phyloP scores from a whole-genome alignment of 2,329 filamentous ascomycete species.

The Aschersonia sp. region DNA sequence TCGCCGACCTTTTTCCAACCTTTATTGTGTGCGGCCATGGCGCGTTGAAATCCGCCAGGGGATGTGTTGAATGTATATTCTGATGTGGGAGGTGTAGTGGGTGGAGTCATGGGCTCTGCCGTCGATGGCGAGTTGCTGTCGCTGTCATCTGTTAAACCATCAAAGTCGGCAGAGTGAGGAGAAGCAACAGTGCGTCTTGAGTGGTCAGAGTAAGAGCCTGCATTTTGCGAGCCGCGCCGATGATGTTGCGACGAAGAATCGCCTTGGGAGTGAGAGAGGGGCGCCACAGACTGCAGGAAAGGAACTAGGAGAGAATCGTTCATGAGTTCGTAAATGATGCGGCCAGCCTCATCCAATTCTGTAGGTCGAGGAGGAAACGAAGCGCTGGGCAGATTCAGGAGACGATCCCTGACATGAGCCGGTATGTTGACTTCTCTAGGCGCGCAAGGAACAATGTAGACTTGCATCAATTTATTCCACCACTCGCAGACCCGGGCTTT shows the following conservation, averaged over 20 bases:
- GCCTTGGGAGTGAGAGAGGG: constrained; percentile 15
- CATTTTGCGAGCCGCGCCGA: constrained; percentile 3
- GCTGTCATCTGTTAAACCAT: constrained; percentile 50
- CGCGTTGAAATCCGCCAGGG: constrained; percentile 37
- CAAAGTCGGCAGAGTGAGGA: constrained; percentile 31
- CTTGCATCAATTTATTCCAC: constrained; percentile 79
- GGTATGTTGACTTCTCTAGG: constrained; percentile 86
- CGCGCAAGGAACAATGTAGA: constrained; percentile 77
- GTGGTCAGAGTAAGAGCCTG: background rate
- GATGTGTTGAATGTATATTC: constrained; percentile 39
- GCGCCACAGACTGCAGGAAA: constrained; percentile 60
- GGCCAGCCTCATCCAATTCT: constrained; percentile 66
- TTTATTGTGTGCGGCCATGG: constrained; percentile 38
- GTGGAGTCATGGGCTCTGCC: constrained; percentile 57
- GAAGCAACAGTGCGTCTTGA: constrained; percentile 21
- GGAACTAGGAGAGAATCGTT: constrained; percentile 90
- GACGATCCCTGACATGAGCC: constrained; percentile 65
- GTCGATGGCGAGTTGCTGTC: constrained; percentile 40
- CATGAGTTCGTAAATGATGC: constrained; percentile 91
- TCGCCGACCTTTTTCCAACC: constrained; percentile 53
- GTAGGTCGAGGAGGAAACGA: constrained; percentile 58
- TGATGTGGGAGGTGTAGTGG: constrained; percentile 53
- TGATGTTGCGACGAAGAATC: constrained; percentile 25
- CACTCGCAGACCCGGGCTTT: constrained; percentile 60
- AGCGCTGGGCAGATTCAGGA: constrained; percentile 44